These are phyloP conservation scores for Plasmodiophora brassicae DNA, from an alignment of 208 protist genomes.

Conservation along the genomic window DNA sequence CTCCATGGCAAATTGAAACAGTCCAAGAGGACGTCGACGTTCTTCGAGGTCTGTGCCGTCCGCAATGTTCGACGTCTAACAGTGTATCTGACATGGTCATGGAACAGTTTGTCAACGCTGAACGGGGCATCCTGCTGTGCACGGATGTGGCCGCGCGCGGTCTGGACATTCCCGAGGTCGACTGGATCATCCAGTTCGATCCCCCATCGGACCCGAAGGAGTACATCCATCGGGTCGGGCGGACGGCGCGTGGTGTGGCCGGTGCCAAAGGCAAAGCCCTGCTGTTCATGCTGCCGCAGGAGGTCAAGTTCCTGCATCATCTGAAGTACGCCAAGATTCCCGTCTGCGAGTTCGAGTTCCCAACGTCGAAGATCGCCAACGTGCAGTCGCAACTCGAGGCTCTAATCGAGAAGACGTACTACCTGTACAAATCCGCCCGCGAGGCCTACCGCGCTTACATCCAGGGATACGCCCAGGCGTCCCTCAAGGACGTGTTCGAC, in stretches of 20 bases:
- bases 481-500: slow-evolving; percentile 97
- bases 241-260: slow-evolving; percentile 87
- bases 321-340: slow-evolving; percentile 88
- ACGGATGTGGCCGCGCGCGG: slow-evolving; percentile 97
- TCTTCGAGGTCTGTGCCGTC: slow-evolving; percentile 97
- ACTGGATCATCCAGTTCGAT: slow-evolving; percentile 99
- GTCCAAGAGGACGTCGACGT: slow-evolving; percentile 94
- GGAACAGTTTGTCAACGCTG: slow-evolving; percentile 56
- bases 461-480: slow-evolving; percentile 92
- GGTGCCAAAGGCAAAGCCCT: slow-evolving; percentile 80
- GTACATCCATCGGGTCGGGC: slow-evolving; percentile 98
- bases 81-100: background rate
- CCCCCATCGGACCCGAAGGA: slow-evolving; percentile 98
- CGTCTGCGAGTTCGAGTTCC: slow-evolving; percentile 96
- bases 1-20: slow-evolving; percentile 99
- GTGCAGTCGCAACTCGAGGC: slow-evolving; percentile 87
- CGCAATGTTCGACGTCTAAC: background rate
- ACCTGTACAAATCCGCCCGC: slow-evolving; percentile 87
- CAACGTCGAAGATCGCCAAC: slow-evolving; percentile 87
- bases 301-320: slow-evolving; percentile 96
- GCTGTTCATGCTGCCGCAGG: slow-evolving; percentile 94
- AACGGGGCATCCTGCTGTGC: slow-evolving; percentile 93
- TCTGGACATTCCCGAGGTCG: slow-evolving; percentile 91
- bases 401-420: slow-evolving; percentile 96
- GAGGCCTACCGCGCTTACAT: slow-evolving; percentile 87